Evolutionary conservation across 192 early-diverging fungal species (phyloP), one percentile per base, ranked within the genome.

Genomic region (Tieghemiomyces parasiticus): DNA sequence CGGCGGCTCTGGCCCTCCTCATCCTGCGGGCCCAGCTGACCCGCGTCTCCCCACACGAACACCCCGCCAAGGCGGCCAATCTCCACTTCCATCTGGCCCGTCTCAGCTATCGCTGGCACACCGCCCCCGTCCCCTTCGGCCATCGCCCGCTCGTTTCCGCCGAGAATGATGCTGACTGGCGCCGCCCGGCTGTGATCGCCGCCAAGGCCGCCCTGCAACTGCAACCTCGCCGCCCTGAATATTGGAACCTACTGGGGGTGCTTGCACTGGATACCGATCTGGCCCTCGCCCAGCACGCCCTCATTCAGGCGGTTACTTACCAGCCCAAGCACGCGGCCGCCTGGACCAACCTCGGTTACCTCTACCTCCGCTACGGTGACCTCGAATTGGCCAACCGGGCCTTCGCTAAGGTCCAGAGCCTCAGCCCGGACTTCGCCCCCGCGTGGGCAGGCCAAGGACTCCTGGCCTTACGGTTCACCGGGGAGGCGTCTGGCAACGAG

Each of bases 381-480:
- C 48, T 79, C 16, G 89, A 89, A 31, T 75, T 97, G 29, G 85
- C 89, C 3, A 72, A 74, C 32, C 73, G 81, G 55, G 83, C 83
- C 26, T 95, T 93, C 65, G 64, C 66, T 0, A 74, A 75, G 24
- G 86, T 86, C 0, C 83, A 87, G 61, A 74, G 81, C 10, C 55
- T 82, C 19, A 89, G 93, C 42, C 90, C 92, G 3, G 91, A 94
- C 51, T 82, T 72, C 62, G 65, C 77, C 35, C 69, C 80, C 9
- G 81, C 79, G 26, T 92, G 92, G 90, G 75, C 89, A 58, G 93
- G 92, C n/a, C 88, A 90, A 60, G 90, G 86, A 12, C 76, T 86
- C 56, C 74, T 90, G 25, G 85, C 87, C n/a, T n/a, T n/a, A n/a
- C n/a, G n/a, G n/a, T n/a, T n/a, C n/a, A n/a, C n/a, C n/a, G n/a